Base-by-base conservation (phyloP, 73 alveolate species). In the Uronychia setigera region DNA sequence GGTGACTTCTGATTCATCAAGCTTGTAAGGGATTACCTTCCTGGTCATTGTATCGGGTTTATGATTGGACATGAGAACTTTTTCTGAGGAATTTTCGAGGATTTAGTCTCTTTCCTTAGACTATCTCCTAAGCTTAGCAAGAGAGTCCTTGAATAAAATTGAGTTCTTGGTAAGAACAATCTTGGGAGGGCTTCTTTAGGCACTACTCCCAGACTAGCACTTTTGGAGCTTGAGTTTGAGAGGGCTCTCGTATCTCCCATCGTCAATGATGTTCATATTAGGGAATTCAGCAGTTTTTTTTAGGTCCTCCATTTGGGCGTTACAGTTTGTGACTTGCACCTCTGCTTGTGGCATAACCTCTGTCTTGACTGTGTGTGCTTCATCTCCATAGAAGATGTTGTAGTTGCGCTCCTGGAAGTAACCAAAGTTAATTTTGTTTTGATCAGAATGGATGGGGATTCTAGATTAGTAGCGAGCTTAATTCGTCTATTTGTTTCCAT, bases 161-260 rank as follows among this genome's bases (percentile, higher is more conserved):
- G 67, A 46, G 67, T 46, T 19, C 67, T 46, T 46, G 67, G 5
- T 46, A 19, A 46, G 5, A 19, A 46, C 67, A 11, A 46, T 46
- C 67, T 19, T 46, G 67, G 67, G 67, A 46, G 67, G 67, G 67
- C 67, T 46, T 46, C 67, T 46, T 46, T 46, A 46, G 67, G 19
- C n/a, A 11, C n/a, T 46, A 19, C n/a, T 11, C 67, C 67, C 67
- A 11, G 67, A 46, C 67, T 46, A 46, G 67, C n/a, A 46, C 67
- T 46, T 46, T 19, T 46, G 5, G 67, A 46, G 67, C 5, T 5
- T 19, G 5, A 46, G 67, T 46, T 46, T 46, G 5, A 19, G n/a
- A 11, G 67, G 67, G 67, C 67, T 46, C 67, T 46, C 67, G 67
- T 11, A 46, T 46, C 19, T 46, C n/a, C 67, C 5, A 19, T 46